Evolutionary conservation across 768 basidiomycete genomes (phyloP).

Genomic region (Mycena crocata): DNA sequence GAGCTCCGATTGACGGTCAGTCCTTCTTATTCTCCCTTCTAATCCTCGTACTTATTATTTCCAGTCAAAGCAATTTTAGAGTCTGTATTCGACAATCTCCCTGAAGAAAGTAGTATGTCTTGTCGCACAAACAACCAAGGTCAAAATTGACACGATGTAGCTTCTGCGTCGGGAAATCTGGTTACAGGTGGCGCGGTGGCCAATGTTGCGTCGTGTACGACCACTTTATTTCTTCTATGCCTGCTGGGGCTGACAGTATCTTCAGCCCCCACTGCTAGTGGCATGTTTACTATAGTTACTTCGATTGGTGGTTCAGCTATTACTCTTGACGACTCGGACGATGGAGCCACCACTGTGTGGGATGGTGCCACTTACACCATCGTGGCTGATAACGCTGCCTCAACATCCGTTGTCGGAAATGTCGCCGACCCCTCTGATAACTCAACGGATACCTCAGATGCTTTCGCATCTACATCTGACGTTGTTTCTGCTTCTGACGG

Average conservation of each 20-base stretch:
- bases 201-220: background rate
- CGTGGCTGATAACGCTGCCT: background rate
- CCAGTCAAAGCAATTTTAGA: constrained; percentile 7
- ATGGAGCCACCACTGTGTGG: constrained; percentile 20
- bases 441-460: background rate
- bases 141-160: background rate
- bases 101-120: background rate
- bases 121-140: background rate
- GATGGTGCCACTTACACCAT: constrained; percentile 25
- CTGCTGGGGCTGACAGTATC: background rate
- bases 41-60: background rate
- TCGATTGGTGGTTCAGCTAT: constrained; percentile 26
- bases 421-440: background rate
- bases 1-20: constrained; percentile 22
- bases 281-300: constrained; percentile 24
- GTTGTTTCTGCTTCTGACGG: background rate
- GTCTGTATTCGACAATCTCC: constrained; percentile 18
- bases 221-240: background rate
- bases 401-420: background rate
- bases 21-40: background rate
- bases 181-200: background rate
- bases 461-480: background rate
- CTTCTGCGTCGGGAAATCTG: background rate
- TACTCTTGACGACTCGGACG: constrained; percentile 28
- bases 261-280: constrained; percentile 10